Evolutionary conservation across 108 stramenopile genomes (phyloP), one percentile per base, ranked within the genome.

Genomic region (Seminavis robusta): DNA sequence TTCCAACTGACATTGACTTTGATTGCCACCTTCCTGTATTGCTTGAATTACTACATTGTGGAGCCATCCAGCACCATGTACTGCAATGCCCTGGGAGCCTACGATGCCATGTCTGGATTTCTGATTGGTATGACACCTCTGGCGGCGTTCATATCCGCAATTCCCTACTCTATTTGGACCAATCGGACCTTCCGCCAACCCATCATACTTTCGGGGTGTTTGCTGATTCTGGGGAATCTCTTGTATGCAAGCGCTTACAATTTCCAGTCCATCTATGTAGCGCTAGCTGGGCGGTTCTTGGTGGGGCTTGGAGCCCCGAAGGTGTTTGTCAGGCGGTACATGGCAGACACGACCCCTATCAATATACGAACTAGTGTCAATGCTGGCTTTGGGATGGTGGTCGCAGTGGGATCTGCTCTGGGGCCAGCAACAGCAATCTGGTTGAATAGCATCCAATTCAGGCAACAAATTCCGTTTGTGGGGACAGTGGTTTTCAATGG

Each of bases 41-140:
- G 88, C 76, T 84, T 80, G 78, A 94, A 94, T 67, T 91, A 96
- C 58, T 94, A 96, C 79, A 90, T 96, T 49, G 89, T 94, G 27
- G 89, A 89, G 46, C 95, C 95, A 16, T 81, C 78, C 9, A 76
- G 76, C 59, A 84, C 80, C 19, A 74, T 79, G 63, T 96, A 96
- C 59, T 77, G 79, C 40, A 88, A 83, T 38, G 73, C 67, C 6
- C 63, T 96, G 52, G 92, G 92, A 15, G 86, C 78, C 9, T 51
- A 74, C 21, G 88, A 93, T 55, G 83, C 90, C 28, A 64, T 83
- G 40, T 76, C 87, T 5, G 92, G 90, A 0, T 46, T 84, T 1
- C 59, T 96, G 30, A 92, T 96, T 47, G 95, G 92, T 16, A 90
- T 90, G 84, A 92, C 86, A 62, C 92, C 95, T 4, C 73, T 83